These are phyloP conservation scores for Trichocladium uniseriatum DNA, from an alignment of 495 filamentous ascomycete genomes.

Conservation along the genomic window DNA sequence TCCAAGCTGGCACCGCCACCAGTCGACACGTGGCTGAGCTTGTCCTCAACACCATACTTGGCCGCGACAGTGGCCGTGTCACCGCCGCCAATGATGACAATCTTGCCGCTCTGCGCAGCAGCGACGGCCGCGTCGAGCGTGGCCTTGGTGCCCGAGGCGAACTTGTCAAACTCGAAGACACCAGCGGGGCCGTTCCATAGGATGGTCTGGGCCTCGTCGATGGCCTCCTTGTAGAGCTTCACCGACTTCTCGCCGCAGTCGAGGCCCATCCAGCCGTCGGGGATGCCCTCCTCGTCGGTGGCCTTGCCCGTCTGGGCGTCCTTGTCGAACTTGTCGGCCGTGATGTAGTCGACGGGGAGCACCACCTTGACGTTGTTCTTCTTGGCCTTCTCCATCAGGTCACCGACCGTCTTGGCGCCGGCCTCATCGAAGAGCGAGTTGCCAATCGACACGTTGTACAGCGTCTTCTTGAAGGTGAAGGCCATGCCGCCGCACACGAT, in stretches of 20 bases:
- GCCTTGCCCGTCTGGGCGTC: slow-evolving; percentile 75
- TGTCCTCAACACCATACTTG: slow-evolving; percentile 91
- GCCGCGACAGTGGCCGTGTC: slow-evolving; percentile 97
- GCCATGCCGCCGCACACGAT: slow-evolving; percentile 98
- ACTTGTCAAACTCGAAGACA: slow-evolving; percentile 94
- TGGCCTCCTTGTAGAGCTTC: slow-evolving; percentile 74
- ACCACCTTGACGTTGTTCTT: slow-evolving; percentile 90
- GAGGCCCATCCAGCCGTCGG: slow-evolving; percentile 94
- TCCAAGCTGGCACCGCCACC: slow-evolving; percentile 94
- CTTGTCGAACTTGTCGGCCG: slow-evolving; percentile 83
- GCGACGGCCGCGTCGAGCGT: slow-evolving; percentile 78
- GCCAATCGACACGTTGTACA: slow-evolving; percentile 82
- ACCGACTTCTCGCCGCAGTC: slow-evolving; percentile 86
- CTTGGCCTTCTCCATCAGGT: slow-evolving; percentile 91
- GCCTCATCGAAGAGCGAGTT: slow-evolving; percentile 90
- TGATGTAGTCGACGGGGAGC: slow-evolving; percentile 90
- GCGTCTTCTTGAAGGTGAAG: slow-evolving; percentile 98
- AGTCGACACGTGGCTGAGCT: slow-evolving; percentile 96
- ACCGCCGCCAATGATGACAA: slow-evolving; percentile 96
- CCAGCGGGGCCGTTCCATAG: slow-evolving; percentile 98
- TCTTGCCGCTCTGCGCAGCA: slow-evolving; percentile 71
- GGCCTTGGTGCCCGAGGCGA: slow-evolving; percentile 81
- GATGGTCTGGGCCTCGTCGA: slow-evolving; percentile 85
- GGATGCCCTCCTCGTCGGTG: slow-evolving; percentile 81
- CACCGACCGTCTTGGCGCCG: slow-evolving; percentile 81